Evolutionary conservation across 768 basidiomycete genomes (phyloP).

Genomic region (Collybiopsis confluens): DNA sequence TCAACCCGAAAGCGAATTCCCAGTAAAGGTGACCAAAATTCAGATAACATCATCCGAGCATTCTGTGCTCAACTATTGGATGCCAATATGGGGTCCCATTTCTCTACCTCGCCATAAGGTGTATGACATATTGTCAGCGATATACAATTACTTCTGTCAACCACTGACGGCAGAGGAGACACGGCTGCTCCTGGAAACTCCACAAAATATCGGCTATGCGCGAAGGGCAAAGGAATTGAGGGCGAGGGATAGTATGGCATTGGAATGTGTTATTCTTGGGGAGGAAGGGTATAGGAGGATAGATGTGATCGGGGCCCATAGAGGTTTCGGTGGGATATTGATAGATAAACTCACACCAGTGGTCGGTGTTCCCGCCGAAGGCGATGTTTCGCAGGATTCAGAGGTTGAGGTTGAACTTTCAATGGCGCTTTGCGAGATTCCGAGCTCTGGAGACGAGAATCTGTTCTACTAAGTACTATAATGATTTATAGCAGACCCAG

Average conservation of each 20-base stretch:
- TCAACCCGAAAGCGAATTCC: not conserved
- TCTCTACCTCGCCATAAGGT: constrained; percentile 4
- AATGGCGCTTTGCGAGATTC: not conserved
- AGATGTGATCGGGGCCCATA: constrained; percentile 5
- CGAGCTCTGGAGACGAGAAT: constrained; percentile 1
- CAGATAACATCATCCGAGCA: constrained; percentile 1
- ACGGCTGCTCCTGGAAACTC: constrained; percentile 6
- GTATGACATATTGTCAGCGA: constrained; percentile 2
- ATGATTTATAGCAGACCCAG: no score
- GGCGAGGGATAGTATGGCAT: constrained; percentile 4
- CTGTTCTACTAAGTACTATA: no score
- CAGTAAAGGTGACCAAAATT: constrained; percentile 3
- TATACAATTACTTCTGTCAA: constrained; percentile 3
- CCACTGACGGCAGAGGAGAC: constrained; percentile 5
- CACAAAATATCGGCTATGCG: constrained; percentile 3
- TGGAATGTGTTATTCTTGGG: constrained; percentile 2
- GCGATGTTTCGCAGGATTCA: not conserved
- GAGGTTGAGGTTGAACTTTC: constrained; percentile 1
- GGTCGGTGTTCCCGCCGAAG: not conserved
- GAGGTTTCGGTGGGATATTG: constrained; percentile 4
- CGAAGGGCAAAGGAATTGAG: constrained; percentile 2
- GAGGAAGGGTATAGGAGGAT: constrained; percentile 8
- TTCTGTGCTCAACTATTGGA: constrained; percentile 1
- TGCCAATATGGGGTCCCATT: constrained; percentile 6
- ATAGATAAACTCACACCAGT: not conserved